Conservation (phyloP, 257 asterid species). For the Capsicum baccatum region DNA sequence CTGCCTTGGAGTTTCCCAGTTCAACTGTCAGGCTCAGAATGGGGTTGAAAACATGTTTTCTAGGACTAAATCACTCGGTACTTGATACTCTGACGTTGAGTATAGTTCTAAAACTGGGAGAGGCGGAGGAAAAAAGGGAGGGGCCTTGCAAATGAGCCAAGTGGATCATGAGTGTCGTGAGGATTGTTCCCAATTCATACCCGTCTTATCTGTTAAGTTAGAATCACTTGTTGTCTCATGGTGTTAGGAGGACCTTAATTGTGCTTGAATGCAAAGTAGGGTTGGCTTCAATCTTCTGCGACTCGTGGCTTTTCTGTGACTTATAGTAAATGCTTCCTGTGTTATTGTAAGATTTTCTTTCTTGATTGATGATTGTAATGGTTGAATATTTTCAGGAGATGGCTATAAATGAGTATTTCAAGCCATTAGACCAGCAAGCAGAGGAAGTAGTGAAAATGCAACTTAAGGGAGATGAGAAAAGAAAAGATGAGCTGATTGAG, state of each 20-base stretch:
- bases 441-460: conserved; percentile 70
- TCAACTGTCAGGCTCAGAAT: neutral
- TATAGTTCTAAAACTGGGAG: neutral
- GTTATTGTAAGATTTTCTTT: neutral
- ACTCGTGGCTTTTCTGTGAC: neutral
- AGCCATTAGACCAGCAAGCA: conserved; percentile 88
- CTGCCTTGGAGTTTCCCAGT: neutral
- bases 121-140: neutral
- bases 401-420: conserved; percentile 79
- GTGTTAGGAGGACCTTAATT: neutral
- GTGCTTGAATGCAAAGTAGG: neutral
- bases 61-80: neutral
- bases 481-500: conserved; percentile 65
- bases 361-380: neutral
- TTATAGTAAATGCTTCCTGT: neutral
- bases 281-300: neutral
- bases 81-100: neutral
- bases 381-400: conserved; percentile 59
- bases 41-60: neutral
- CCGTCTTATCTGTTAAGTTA: neutral
- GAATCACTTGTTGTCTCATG: neutral
- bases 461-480: conserved; percentile 79
- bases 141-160: neutral
- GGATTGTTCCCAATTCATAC: neutral
- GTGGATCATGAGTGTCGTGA: neutral